Evolutionary conservation across 75 land plant genomes (phyloP).

Genomic region (Cunninghamia lanceolata): DNA sequence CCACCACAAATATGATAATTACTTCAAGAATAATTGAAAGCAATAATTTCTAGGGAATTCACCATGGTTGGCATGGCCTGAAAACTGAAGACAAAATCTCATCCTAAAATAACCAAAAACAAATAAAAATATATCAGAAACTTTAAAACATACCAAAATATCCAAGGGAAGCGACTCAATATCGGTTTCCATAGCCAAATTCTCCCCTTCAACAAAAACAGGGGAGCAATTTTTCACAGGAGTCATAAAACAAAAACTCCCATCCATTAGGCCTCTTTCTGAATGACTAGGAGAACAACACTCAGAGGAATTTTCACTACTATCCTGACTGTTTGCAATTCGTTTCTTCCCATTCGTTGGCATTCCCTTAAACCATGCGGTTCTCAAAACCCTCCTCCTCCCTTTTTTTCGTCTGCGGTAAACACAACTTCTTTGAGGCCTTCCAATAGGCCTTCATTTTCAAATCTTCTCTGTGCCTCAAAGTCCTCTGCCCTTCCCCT

Average conservation of each 20-base stretch:
- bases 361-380: background rate
- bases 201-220: background rate
- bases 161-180: background rate
- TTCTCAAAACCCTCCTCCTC: background rate
- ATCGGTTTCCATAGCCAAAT: background rate
- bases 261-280: no score
- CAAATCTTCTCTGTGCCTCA: background rate
- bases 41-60: no score
- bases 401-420: background rate
- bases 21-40: no score
- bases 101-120: no score
- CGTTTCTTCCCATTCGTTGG: background rate
- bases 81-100: no score
- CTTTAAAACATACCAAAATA: background rate
- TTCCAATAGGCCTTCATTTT: background rate
- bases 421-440: background rate
- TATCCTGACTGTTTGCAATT: background rate
- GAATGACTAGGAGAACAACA: background rate
- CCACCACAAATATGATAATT: no score
- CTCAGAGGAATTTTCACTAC: background rate
- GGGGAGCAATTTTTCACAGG: background rate
- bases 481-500: background rate
- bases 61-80: no score
- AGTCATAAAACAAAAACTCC: no score
- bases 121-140: no score